Evolutionary conservation across 768 basidiomycete species (phyloP).

Genomic region (Boletus coccyginus): DNA sequence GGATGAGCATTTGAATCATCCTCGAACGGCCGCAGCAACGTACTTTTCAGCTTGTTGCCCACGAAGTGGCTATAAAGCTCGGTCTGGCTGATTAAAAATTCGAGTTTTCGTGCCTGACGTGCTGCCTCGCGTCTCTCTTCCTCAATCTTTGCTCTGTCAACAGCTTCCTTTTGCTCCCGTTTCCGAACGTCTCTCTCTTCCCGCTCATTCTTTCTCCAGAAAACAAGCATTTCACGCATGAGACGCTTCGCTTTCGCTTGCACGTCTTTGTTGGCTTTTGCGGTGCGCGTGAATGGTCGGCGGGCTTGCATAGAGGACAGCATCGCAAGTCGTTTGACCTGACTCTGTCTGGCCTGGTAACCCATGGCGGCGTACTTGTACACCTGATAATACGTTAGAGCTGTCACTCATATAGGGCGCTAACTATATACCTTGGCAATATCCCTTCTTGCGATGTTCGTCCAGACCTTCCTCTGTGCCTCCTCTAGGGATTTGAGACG

Average conservation of each 20-base stretch:
- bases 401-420: neutral
- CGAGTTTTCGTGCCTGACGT: constrained; percentile 91
- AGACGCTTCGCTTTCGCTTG: constrained; percentile 84
- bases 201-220: constrained; percentile 98
- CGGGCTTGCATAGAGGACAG: constrained; percentile 76
- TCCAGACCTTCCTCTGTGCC: constrained; percentile 86
- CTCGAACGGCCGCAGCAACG: constrained; percentile 26
- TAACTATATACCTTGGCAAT: constrained; percentile 63
- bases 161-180: constrained; percentile 92
- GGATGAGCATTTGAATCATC: constrained; percentile 15
- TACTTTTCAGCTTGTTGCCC: constrained; percentile 92
- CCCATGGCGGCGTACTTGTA: constrained; percentile 74
- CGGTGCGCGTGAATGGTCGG: constrained; percentile 67
- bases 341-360: constrained; percentile 62
- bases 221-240: constrained; percentile 94
- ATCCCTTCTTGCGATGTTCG: constrained; percentile 80
- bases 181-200: constrained; percentile 91
- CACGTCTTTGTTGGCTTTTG: constrained; percentile 77
- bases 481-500: constrained; percentile 79
- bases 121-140: constrained; percentile 94
- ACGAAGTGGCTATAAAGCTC: constrained; percentile 99
- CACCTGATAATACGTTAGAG: constrained; percentile 46
- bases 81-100: constrained; percentile 98
- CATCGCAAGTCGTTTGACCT: constrained; percentile 73
- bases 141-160: constrained; percentile 82